Conservation (phyloP, 345 rosid species). For the Brassica juncea region DNA sequence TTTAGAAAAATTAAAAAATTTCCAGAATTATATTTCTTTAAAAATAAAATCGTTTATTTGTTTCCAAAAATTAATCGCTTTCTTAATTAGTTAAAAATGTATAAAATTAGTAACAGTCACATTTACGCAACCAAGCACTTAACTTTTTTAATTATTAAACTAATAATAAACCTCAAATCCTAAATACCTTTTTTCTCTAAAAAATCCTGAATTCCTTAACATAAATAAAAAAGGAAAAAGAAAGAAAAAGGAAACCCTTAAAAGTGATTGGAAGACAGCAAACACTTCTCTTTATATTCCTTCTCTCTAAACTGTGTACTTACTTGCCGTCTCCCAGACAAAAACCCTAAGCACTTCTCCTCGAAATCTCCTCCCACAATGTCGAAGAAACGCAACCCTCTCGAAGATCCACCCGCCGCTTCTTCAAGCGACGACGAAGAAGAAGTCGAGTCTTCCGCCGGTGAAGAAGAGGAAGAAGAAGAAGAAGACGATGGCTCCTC, state of each 20-base stretch:
- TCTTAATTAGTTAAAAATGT: too few species aligned
- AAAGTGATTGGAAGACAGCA: neutral
- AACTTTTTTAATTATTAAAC: neutral
- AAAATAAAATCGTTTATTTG: too few species aligned
- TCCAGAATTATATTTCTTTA: too few species aligned
- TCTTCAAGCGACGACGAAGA: slow-evolving; percentile 46
- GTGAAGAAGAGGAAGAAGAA: slow-evolving; percentile 27
- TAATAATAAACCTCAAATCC: neutral
- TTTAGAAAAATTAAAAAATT: too few species aligned
- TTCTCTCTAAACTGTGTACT: neutral
- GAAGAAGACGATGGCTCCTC: slow-evolving; percentile 10
- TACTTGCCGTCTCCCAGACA: slow-evolving; percentile 4
- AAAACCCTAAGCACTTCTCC: slow-evolving; percentile 18
- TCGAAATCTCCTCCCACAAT: neutral
- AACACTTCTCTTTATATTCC: neutral
- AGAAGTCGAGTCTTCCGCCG: slow-evolving; percentile 22
- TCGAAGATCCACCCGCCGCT: slow-evolving; percentile 39
- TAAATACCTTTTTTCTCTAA: neutral
- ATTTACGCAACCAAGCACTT: neutral
- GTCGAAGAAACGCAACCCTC: slow-evolving; percentile 32
- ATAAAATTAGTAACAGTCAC: neutral
- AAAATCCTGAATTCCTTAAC: neutral
- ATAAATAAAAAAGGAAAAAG: too few species aligned
- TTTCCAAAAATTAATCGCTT: neutral
- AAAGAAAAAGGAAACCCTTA: neutral